Evolutionary conservation across 441 rosid species (phyloP).

Genomic region (Croton setiger): DNA sequence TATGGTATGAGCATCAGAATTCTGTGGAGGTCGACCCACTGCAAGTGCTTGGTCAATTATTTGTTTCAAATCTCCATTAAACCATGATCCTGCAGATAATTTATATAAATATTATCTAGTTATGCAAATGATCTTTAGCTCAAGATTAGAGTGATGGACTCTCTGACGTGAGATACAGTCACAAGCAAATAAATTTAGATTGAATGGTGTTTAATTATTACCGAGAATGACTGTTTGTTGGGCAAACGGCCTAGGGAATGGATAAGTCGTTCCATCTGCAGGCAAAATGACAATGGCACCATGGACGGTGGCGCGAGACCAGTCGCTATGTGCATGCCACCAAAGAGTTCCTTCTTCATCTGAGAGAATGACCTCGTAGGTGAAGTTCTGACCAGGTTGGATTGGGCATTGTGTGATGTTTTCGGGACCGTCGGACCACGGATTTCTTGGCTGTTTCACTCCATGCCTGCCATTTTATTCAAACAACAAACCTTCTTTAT

Average conservation of each 20-base stretch:
- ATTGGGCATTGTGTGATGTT: constrained; percentile 32
- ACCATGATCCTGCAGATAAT: constrained; percentile 17
- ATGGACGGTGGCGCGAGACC: constrained; percentile 28
- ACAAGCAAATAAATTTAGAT: too few relatives aligned
- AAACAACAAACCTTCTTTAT: too few relatives aligned
- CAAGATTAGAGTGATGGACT: too few relatives aligned
- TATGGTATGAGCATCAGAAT: constrained; percentile 26
- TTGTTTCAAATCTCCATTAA: constrained; percentile 25
- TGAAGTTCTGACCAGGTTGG: constrained; percentile 22
- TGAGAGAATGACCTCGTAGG: constrained; percentile 14
- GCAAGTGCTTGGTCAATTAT: constrained; percentile 18
- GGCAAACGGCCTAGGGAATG: constrained; percentile 15
- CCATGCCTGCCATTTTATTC: constrained; percentile 23
- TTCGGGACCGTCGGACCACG: constrained; percentile 35
- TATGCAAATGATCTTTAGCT: too few relatives aligned
- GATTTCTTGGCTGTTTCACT: constrained; percentile 28
- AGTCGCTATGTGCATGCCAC: constrained; percentile 34
- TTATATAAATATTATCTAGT: too few relatives aligned
- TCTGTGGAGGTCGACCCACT: constrained; percentile 13
- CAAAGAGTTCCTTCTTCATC: constrained; percentile 30
- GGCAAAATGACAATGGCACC: constrained; percentile 28
- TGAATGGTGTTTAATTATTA: background rate
- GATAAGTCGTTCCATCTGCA: constrained; percentile 11
- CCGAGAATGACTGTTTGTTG: constrained; percentile 22
- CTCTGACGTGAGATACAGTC: too few relatives aligned